Conservation (phyloP, 2,329 filamentous ascomycete species). For the Pseudogymnoascus sp. region DNA sequence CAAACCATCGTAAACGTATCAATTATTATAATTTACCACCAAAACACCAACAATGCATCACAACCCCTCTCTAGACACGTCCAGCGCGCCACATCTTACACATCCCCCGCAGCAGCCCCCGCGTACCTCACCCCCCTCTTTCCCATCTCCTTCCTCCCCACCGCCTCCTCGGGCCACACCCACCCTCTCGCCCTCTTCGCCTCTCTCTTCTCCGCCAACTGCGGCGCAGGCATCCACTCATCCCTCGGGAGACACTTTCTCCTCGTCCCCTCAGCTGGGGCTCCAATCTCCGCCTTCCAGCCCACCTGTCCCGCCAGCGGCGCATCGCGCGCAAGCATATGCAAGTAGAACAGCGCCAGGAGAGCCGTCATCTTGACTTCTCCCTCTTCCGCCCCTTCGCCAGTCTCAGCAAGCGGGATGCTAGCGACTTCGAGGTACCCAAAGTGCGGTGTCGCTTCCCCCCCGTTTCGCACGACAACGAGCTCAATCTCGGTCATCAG, state of each 20-base stretch:
- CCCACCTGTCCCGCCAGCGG: constrained; percentile 47
- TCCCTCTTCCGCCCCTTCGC: constrained; percentile 26
- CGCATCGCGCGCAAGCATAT: constrained; percentile 59
- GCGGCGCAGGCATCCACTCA: constrained; percentile 66
- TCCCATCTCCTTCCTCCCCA: constrained; percentile 63
- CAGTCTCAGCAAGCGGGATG: constrained; percentile 44
- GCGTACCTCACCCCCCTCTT: constrained; percentile 53
- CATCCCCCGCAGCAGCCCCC: not conserved
- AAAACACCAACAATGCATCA: not conserved
- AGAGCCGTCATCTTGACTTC: constrained; percentile 63
- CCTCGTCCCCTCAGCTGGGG: constrained; percentile 62
- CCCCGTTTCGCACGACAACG: constrained; percentile 76
- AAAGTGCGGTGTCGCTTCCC: constrained; percentile 65
- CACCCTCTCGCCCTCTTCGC: constrained; percentile 66
- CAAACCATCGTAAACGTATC: not conserved
- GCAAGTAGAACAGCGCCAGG: constrained; percentile 69
- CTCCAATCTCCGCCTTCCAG: constrained; percentile 66
- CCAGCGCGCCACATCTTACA: not conserved
- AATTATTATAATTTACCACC: not conserved
- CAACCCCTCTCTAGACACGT: not conserved
- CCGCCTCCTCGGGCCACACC: constrained; percentile 65
- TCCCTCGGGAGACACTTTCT: constrained; percentile 63
- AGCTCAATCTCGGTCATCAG: constrained; percentile 95
- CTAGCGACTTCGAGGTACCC: constrained; percentile 73
- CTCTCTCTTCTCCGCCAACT: constrained; percentile 65